Base-by-base conservation (phyloP, 805 yeast species). In the Wilhelminamyces savonicus region DNA sequence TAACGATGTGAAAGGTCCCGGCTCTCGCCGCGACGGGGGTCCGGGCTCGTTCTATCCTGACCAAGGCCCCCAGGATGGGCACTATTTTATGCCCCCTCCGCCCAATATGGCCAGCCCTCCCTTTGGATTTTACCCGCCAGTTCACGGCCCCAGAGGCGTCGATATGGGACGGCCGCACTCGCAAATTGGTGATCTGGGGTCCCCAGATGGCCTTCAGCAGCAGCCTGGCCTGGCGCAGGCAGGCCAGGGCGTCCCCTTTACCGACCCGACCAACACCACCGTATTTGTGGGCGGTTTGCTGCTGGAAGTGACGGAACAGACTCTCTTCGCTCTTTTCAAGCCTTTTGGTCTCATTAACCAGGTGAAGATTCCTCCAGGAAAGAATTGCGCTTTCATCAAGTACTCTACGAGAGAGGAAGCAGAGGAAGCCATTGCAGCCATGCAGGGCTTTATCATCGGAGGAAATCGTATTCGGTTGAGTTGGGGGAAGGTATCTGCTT, bases 401-500 rank as follows among this genome's bases (percentile, higher is more conserved):
- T 87, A 73, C 52, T 73, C 76, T 23, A 74, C 79, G 30, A 66
- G 95, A 34, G 75, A 76, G 25, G 77, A 84, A 42, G 96, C 96
- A 2, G 96, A 88, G 56, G 69, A 69, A 31, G 94, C 96, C 8
- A 82, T 87, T 38, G 66, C 74, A 21, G 82, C 79, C 39, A 82
- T 87, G 94, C 95, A 87, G 57, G 95, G 95, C 7, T 84, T 77
- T 50, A 85, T 86, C 21, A 79, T 87, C 43, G 90, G 88, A 29
- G 87, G 84, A 34, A 79, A 84, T 34, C 70, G 90, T 37, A 78
- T 87, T 28, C 68, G 95, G 44, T 69, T 87, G 34, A 79, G 90
- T 30, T 87, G 96, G 96, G 96, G 96, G 18, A 71, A 86, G 42
- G 67, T 29, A 24, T 58, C 62, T 2, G 33, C 41, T 26, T 51